Evolutionary conservation across 2,329 filamentous ascomycete genomes (phyloP).

Genomic region (Corynespora cassiicola): DNA sequence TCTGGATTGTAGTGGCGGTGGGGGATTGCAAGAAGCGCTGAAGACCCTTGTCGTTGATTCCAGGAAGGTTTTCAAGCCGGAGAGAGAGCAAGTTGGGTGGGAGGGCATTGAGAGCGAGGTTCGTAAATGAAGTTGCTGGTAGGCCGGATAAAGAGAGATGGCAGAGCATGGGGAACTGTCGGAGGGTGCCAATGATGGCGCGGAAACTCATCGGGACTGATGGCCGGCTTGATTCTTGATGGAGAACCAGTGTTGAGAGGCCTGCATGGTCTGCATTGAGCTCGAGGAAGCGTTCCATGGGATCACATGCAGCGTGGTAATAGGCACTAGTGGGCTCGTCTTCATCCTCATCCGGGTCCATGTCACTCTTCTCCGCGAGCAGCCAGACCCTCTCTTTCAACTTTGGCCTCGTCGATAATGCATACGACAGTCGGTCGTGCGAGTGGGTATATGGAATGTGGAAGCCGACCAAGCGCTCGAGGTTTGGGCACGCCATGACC

Average conservation of each 20-base stretch:
- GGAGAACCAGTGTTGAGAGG: conserved; percentile 61
- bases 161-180: conserved; percentile 58
- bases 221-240: conserved; percentile 37
- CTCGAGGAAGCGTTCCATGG: conserved; percentile 59
- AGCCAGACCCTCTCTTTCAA: conserved; percentile 65
- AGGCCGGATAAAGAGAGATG: conserved; percentile 64
- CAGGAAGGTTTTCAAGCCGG: conserved; percentile 61
- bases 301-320: conserved; percentile 53
- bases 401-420: conserved; percentile 60
- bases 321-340: conserved; percentile 29
- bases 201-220: conserved; percentile 58
- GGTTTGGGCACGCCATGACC: conserved; percentile 64
- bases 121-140: conserved; percentile 60
- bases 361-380: conserved; percentile 37
- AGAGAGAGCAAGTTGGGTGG: conserved; percentile 58
- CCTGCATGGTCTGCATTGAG: conserved; percentile 60
- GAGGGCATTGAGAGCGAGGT: conserved; percentile 60
- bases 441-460: conserved; percentile 59
- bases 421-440: conserved; percentile 62
- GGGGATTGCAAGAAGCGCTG: conserved; percentile 57
- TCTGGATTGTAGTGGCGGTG: conserved; percentile 53
- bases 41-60: conserved; percentile 63
- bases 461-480: conserved; percentile 62
- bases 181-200: conserved; percentile 60
- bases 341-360: conserved; percentile 35